These are phyloP conservation scores for Penicillium cinerascens DNA, from an alignment of 495 filamentous ascomycete genomes.

Conservation along the genomic window DNA sequence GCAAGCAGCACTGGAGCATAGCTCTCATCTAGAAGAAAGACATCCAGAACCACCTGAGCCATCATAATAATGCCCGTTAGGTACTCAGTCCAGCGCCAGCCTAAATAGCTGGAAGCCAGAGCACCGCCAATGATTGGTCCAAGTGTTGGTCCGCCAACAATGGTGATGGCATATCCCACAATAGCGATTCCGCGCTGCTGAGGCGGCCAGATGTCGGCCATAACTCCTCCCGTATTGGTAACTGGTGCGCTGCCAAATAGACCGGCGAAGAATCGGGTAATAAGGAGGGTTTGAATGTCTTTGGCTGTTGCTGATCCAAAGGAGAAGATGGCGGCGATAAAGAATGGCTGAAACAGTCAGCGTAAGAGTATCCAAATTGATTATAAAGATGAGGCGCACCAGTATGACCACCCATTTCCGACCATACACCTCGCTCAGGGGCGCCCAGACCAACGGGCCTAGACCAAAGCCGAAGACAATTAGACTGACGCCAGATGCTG, in stretches of 20 bases:
- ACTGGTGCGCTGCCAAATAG: conserved; percentile 65
- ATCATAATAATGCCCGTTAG: conserved; percentile 39
- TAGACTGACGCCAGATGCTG: conserved; percentile 47
- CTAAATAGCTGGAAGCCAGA: conserved; percentile 29
- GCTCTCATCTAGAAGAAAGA: conserved; percentile 32
- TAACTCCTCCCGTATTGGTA: conserved; percentile 64
- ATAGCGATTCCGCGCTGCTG: conserved; percentile 56
- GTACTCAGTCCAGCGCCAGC: conserved; percentile 47
- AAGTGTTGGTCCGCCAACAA: conserved; percentile 42
- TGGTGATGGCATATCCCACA: conserved; percentile 54
- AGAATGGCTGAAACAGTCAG: conserved; percentile 45
- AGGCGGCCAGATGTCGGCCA: conserved; percentile 61
- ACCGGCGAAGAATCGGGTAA: conserved; percentile 67
- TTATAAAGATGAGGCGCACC: neutral
- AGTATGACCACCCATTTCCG: conserved; percentile 30
- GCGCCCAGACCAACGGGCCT: conserved; percentile 57
- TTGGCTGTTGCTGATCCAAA: conserved; percentile 61
- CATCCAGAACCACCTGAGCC: conserved; percentile 16
- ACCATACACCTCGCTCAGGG: conserved; percentile 67
- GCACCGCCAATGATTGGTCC: conserved; percentile 46
- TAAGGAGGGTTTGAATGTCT: conserved; percentile 65
- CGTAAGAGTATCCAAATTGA: too few species aligned
- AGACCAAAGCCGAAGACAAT: conserved; percentile 50
- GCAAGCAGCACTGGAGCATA: conserved; percentile 37
- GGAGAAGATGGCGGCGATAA: conserved; percentile 57